Percentiles rank a stretch among this genome's conserved stretches.
phyloP scores from a whole-genome alignment of 2,329 filamentous ascomycete species.

The Knufia petricola region DNA sequence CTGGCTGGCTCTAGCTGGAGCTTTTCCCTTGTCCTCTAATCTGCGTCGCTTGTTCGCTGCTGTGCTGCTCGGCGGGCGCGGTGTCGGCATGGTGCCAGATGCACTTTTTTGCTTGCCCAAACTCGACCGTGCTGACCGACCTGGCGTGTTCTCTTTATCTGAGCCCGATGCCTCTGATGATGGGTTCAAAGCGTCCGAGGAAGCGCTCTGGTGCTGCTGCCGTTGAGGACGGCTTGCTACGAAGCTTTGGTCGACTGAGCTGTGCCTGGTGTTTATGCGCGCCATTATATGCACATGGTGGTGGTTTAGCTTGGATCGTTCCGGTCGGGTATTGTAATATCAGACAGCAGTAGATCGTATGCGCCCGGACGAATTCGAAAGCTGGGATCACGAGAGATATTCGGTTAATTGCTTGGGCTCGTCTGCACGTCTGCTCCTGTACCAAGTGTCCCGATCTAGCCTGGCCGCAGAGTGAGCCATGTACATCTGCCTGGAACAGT shows the following conservation, averaged over 20 bases:
- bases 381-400: not conserved
- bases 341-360: not conserved
- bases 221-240: constrained; percentile 5
- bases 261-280: constrained; percentile 12
- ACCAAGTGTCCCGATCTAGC: too few relatives aligned
- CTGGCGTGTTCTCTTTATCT: constrained; percentile 41
- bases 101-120: constrained; percentile 37
- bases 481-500: too few relatives aligned
- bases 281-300: constrained; percentile 17
- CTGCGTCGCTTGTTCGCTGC: constrained; percentile 37
- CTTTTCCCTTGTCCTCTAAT: constrained; percentile 28
- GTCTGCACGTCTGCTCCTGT: too few relatives aligned
- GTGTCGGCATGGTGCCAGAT: constrained; percentile 12
- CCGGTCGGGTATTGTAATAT: not conserved
- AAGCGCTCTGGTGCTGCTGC: constrained; percentile 12
- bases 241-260: not conserved
- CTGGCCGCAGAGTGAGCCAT: too few relatives aligned
- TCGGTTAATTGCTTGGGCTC: too few relatives aligned
- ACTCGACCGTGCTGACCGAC: constrained; percentile 18
- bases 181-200: constrained; percentile 15
- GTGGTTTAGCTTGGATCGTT: not conserved
- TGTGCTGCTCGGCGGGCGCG: constrained; percentile 21
- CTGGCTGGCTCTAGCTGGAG: constrained; percentile 24
- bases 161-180: constrained; percentile 33
- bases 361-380: not conserved